Percentiles rank a stretch among this genome's conserved stretches.
These are phyloP conservation scores for Phytophthora pisi DNA, from an alignment of 352 stramenopile species.

Conservation along the genomic window DNA sequence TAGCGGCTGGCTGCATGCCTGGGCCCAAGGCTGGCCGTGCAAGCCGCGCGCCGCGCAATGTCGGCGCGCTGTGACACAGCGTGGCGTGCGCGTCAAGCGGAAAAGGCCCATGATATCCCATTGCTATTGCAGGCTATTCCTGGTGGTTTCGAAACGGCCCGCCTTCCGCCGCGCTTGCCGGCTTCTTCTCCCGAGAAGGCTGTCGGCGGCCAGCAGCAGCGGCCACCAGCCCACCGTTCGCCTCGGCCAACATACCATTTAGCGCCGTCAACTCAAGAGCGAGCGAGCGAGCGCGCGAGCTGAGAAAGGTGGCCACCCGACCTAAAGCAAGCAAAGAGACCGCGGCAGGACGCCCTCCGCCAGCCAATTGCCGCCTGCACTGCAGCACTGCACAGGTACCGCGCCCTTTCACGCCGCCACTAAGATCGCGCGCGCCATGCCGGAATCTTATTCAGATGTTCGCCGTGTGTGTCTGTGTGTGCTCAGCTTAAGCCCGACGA, in stretches of 20 bases:
- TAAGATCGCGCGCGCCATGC: conserved; percentile 10
- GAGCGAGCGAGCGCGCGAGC: neutral
- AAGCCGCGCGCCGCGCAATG: neutral
- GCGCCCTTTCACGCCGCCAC: conserved; percentile 29
- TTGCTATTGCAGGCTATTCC: neutral
- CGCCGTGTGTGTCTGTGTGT: conserved; percentile 11
- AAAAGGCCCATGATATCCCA: neutral
- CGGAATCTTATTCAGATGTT: conserved; percentile 37
- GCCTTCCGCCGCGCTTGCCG: conserved; percentile 10
- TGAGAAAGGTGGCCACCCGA: too few relatives aligned
- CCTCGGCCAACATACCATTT: conserved; percentile 26
- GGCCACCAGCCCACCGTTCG: neutral
- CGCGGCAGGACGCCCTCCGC: neutral
- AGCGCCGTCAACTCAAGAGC: conserved; percentile 24
- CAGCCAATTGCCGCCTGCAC: neutral
- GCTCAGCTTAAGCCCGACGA: neutral
- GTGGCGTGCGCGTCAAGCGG: neutral
- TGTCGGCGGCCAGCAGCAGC: neutral
- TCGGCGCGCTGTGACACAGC: neutral
- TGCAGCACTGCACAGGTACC: conserved; percentile 11
- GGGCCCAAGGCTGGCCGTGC: too few relatives aligned
- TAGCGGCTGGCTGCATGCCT: neutral
- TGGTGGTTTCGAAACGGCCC: conserved; percentile 29
- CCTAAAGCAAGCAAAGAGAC: too few relatives aligned
- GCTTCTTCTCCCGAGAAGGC: conserved; percentile 14